phyloP scores from a whole-genome alignment of 768 basidiomycete species.

The Xanthoconium stramineum region DNA sequence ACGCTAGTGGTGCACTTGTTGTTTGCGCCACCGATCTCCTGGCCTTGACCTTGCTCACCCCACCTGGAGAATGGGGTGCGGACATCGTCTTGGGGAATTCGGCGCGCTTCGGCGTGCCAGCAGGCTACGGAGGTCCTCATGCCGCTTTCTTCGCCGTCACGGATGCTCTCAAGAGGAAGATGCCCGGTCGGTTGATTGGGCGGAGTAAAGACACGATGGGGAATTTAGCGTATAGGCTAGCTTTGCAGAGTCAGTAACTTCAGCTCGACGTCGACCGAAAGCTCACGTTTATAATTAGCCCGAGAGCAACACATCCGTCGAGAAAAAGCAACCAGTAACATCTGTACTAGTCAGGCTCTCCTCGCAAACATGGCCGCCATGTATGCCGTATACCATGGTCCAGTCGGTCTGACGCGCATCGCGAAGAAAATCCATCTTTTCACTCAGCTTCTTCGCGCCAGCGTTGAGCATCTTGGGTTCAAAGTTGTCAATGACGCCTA shows the following conservation, averaged over 20 bases:
- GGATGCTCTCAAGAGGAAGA: constrained; percentile 90
- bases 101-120: constrained; percentile 93
- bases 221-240: constrained; percentile 84
- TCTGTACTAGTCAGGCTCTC: constrained; percentile 96
- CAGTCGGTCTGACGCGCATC: constrained; percentile 78
- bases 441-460: constrained; percentile 69
- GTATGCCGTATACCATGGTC: constrained; percentile 97
- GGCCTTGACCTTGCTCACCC: constrained; percentile 87
- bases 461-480: constrained; percentile 74
- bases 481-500: constrained; percentile 63
- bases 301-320: constrained; percentile 97
- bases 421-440: constrained; percentile 88
- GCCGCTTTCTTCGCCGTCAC: constrained; percentile 96
- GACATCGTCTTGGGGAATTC: constrained; percentile 95
- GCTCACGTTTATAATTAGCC: constrained; percentile 43
- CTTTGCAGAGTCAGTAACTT: constrained; percentile 79
- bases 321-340: constrained; percentile 97
- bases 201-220: constrained; percentile 83
- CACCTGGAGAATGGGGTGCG: constrained; percentile 98
- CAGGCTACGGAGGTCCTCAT: constrained; percentile 97
- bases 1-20: constrained; percentile 75
- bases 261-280: background rate
- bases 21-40: constrained; percentile 90
- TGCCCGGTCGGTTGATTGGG: constrained; percentile 97
- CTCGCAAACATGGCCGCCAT: constrained; percentile 99